Evolutionary conservation across 192 early-diverging fungal genomes (phyloP).

Genomic region (Allomyces macrogynus): DNA sequence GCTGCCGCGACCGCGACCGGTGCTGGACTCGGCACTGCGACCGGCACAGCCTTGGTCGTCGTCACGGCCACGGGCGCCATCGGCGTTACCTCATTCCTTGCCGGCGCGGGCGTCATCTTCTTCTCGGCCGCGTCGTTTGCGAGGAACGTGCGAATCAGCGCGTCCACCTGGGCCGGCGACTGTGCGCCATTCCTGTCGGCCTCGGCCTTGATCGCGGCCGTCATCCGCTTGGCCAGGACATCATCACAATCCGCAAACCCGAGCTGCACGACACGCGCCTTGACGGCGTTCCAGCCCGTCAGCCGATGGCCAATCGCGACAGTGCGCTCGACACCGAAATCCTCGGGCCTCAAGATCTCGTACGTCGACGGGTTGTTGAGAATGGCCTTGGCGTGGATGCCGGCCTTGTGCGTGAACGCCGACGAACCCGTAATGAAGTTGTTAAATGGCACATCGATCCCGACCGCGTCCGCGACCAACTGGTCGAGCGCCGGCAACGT

Average conservation of each 20-base stretch:
- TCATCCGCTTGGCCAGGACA: constrained; percentile 75
- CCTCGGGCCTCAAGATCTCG: constrained; percentile 93
- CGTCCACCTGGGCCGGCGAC: not conserved
- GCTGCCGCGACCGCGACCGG: too few relatives aligned
- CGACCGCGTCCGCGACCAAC: constrained; percentile 83
- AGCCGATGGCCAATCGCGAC: constrained; percentile 91
- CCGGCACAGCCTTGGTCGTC: too few relatives aligned
- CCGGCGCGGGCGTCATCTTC: too few relatives aligned
- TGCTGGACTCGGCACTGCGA: too few relatives aligned
- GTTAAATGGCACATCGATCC: constrained; percentile 94
- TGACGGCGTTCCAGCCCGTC: constrained; percentile 98
- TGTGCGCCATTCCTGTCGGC: constrained; percentile 40
- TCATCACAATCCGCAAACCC: constrained; percentile 54
- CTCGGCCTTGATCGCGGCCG: constrained; percentile 80
- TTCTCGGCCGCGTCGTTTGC: too few relatives aligned
- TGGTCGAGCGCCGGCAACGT: constrained; percentile 90
- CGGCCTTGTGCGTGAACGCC: constrained; percentile 98
- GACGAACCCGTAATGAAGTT: constrained; percentile 99
- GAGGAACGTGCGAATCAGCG: not conserved
- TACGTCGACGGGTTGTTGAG: constrained; percentile 97
- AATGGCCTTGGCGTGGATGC: constrained; percentile 98
- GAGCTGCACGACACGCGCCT: constrained; percentile 90
- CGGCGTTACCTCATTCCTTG: too few relatives aligned
- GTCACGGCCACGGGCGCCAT: too few relatives aligned
- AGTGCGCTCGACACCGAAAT: constrained; percentile 97